Evolutionary conservation across 495 filamentous ascomycete genomes (phyloP).

Genomic region (Achaetomiella virescens): DNA sequence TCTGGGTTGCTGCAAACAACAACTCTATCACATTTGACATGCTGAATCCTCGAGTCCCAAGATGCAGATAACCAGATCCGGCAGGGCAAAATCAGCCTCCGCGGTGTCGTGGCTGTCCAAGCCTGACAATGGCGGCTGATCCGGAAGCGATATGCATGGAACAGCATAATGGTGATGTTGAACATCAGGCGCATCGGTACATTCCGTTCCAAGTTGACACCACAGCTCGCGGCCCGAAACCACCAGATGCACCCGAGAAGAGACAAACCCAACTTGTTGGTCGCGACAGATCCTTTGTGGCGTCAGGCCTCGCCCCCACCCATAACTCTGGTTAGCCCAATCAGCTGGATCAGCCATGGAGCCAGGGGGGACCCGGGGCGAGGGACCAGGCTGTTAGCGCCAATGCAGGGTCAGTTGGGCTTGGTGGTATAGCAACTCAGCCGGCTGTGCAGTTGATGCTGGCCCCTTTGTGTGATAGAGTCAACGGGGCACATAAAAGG

Average conservation of each 20-base stretch:
- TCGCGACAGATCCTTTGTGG: not conserved
- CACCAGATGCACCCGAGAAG: not conserved
- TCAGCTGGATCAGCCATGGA: not conserved
- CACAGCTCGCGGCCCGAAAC: not conserved
- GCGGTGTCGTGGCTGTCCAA: not conserved
- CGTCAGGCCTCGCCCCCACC: not conserved
- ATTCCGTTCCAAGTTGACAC: not conserved
- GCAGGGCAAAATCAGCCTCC: not conserved
- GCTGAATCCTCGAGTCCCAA: not conserved
- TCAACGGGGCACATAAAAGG: not conserved
- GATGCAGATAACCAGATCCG: slow-evolving; percentile 1
- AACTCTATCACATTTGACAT: slow-evolving; percentile 4
- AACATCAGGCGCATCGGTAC: not conserved
- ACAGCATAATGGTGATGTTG: not conserved
- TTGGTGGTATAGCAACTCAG: not conserved
- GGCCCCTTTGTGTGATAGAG: slow-evolving; percentile 6
- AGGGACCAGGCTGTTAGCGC: not conserved
- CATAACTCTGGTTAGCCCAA: not conserved
- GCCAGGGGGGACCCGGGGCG: slow-evolving; percentile 1
- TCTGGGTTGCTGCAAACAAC: not conserved
- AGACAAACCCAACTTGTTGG: not conserved
- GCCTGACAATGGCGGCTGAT: slow-evolving; percentile 5
- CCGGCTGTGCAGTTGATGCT: not conserved
- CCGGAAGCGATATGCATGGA: not conserved
- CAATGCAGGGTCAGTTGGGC: not conserved